Percentiles rank a stretch among this genome's conserved stretches.
These are phyloP conservation scores for Metschnikowia continentalis DNA, from an alignment of 805 yeast genomes.

Conservation along the genomic window DNA sequence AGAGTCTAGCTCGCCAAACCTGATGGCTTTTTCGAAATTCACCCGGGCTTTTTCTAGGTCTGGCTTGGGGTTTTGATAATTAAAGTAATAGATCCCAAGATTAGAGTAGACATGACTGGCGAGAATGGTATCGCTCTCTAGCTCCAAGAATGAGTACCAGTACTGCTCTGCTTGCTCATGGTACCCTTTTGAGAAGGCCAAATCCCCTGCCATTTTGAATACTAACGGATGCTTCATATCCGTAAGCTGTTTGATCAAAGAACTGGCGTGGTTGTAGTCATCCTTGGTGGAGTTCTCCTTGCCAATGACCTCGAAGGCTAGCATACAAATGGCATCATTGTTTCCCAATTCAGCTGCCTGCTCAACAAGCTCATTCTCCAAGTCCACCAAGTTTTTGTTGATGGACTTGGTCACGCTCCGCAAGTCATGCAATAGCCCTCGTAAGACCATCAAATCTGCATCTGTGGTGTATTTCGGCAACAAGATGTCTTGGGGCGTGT, in stretches of 20 bases:
- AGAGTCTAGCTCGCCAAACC: constrained; percentile 57
- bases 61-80: constrained; percentile 35
- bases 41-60: constrained; percentile 49
- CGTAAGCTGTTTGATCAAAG: constrained; percentile 54
- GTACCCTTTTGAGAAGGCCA: constrained; percentile 50
- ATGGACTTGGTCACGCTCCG: constrained; percentile 57
- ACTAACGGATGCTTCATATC: constrained; percentile 67
- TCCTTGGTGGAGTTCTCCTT: constrained; percentile 31
- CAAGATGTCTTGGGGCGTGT: constrained; percentile 30
- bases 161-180: constrained; percentile 53
- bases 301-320: constrained; percentile 61
- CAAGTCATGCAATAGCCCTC: constrained; percentile 58
- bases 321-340: constrained; percentile 70
- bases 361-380: constrained; percentile 75
- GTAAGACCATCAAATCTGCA: constrained; percentile 62
- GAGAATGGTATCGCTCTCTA: constrained; percentile 54
- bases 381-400: constrained; percentile 50
- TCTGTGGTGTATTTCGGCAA: constrained; percentile 49
- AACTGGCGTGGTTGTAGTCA: constrained; percentile 61
- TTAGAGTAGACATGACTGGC: constrained; percentile 72
- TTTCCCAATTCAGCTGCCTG: constrained; percentile 81
- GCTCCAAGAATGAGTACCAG: constrained; percentile 53
- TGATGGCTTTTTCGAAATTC: constrained; percentile 59
- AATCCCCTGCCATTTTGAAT: constrained; percentile 74
- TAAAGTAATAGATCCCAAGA: constrained; percentile 59